Evolutionary conservation across 1,284 basidiomycete species (phyloP), one percentile per base, ranked within the genome.

Genomic region (Malassezia pachydermatis): DNA sequence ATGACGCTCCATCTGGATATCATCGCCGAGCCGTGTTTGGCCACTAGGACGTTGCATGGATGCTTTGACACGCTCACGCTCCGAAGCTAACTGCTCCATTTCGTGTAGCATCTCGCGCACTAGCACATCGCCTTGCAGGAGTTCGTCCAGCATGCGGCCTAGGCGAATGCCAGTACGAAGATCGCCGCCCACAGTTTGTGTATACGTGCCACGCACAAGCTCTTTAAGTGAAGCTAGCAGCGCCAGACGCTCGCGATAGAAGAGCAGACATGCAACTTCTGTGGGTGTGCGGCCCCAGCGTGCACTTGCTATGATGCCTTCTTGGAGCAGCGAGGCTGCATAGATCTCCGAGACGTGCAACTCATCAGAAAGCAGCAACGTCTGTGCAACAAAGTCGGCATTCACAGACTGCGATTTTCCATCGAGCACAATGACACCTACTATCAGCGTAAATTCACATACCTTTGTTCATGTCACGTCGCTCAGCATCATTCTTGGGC

Each of bases 311-410:
- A 55, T 51, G n/a, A 68, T 51, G 34, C 62, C 67, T 20, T 60
- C 67, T 34, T 70, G 65, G 10, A 71, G 52, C 20, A 71, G 58
- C 4, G 65, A 70, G 8, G 69, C 69, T 13, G 67, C 65, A 44
- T 61, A 70, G 33, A 54, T 52, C 42, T 69, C 68, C 20, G 68
- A 70, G 27, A 70, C 58, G 22, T 46, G 20, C 3, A 70, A 52
- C 39, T 63, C 55, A 23, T 58, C 58, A 6, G 67, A 51, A 14
- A 71, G 57, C 19, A 65, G 42, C 5, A 68, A 55, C 41, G 64
- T 59, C 48, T 63, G 62, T 33, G 65, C 62, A 7, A 65, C 58
- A 55, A 64, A 71, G 49, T 71, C 69, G 5, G 57, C 52, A 28
- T 69, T 65, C 50, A 71, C 52, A 23, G 49, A 51, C 45, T 64